phyloP scores from a whole-genome alignment of 306 rosid species.

The Styphnolobium japonicum region DNA sequence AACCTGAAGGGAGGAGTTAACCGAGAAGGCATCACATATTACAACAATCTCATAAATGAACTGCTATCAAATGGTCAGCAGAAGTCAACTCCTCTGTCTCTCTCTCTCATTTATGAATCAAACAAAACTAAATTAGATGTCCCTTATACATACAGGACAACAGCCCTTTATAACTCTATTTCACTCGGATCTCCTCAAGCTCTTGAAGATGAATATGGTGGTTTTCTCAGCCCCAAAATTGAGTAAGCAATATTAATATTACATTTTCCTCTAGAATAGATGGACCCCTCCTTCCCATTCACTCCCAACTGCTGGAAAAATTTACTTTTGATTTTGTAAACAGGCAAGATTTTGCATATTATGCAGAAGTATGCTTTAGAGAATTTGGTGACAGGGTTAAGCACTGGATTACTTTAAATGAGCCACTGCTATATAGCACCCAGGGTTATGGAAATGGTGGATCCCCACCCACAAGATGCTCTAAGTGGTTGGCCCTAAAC shows the following conservation, averaged over 20 bases:
- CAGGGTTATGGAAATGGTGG: conserved; percentile 43
- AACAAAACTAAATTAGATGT: not conserved
- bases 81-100: not conserved
- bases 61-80: conserved; percentile 45
- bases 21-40: conserved; percentile 38
- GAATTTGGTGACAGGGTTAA: conserved; percentile 73
- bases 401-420: conserved; percentile 68
- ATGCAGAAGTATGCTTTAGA: conserved; percentile 61
- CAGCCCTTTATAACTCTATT: conserved; percentile 65
- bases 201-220: conserved; percentile 55
- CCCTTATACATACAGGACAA: conserved; percentile 32
- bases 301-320: not conserved
- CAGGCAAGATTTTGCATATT: conserved; percentile 52
- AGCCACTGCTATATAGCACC: conserved; percentile 43
- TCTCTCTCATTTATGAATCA: not conserved
- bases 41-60: conserved; percentile 60
- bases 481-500: conserved; percentile 27
- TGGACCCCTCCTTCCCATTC: not conserved
- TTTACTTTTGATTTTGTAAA: not conserved
- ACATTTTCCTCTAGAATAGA: not conserved
- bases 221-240: conserved; percentile 51
- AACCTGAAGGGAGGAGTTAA: conserved; percentile 44
- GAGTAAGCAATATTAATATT: conserved; percentile 39
- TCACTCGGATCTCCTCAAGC: conserved; percentile 62
- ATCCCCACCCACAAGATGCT: conserved; percentile 55